phyloP scores from a whole-genome alignment of 1,284 basidiomycete species.

The Heterobasidion irregulare region DNA sequence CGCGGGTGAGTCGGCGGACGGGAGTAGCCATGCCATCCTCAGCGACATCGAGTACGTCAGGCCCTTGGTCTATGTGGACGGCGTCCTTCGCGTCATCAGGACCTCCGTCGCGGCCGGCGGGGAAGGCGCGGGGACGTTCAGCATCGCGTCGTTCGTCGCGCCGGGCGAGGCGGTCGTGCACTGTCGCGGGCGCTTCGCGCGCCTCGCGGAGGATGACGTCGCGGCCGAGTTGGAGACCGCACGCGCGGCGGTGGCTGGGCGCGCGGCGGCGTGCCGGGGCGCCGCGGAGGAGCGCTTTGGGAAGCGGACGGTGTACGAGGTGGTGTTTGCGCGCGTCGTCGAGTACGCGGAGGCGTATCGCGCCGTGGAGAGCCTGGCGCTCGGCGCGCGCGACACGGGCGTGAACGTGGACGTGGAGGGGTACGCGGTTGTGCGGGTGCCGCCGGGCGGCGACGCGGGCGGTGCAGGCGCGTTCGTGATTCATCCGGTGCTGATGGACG shows the following conservation, averaged over 20 bases:
- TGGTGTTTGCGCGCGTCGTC: slow-evolving; percentile 62
- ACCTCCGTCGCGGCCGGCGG: slow-evolving; percentile 30
- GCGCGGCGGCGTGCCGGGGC: background rate
- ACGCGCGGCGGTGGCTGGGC: too few species aligned
- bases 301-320: slow-evolving; percentile 50
- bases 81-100: slow-evolving; percentile 24
- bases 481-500: slow-evolving; percentile 57
- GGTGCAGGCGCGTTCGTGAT: slow-evolving; percentile 26
- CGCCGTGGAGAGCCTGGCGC: slow-evolving; percentile 43
- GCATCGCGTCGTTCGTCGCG: slow-evolving; percentile 29
- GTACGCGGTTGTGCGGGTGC: slow-evolving; percentile 38
- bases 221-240: too few species aligned
- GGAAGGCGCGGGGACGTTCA: slow-evolving; percentile 34
- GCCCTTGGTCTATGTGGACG: slow-evolving; percentile 41
- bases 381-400: slow-evolving; percentile 40
- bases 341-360: slow-evolving; percentile 53
- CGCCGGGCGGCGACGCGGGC: slow-evolving; percentile 18
- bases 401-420: slow-evolving; percentile 42
- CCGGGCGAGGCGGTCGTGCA: slow-evolving; percentile 30
- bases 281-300: slow-evolving; percentile 38
- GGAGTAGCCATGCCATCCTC: slow-evolving; percentile 29
- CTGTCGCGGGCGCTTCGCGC: slow-evolving; percentile 28
- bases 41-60: slow-evolving; percentile 38
- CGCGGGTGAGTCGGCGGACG: slow-evolving; percentile 12
- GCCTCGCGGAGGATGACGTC: too few species aligned